Conservation (phyloP, 108 stramenopile species). For the Cylindrotheca fusiformis region DNA sequence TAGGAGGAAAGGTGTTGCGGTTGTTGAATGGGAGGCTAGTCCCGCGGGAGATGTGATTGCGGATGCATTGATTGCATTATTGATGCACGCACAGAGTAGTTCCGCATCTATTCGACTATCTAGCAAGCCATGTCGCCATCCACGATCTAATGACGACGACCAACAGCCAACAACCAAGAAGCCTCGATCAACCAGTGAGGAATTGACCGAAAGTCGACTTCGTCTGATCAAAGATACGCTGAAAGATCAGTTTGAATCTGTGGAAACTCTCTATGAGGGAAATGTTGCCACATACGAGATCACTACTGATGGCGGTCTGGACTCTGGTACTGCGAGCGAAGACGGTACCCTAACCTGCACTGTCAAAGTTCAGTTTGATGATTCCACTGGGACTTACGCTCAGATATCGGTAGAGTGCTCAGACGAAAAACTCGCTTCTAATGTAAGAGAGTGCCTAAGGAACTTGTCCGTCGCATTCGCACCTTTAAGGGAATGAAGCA, state of each 20-base stretch:
- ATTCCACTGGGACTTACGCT: constrained; percentile 36
- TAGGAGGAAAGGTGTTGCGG: constrained; percentile 60
- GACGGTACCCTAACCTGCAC: constrained; percentile 47
- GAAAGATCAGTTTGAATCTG: constrained; percentile 68
- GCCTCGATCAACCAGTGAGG: constrained; percentile 10
- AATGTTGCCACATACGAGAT: constrained; percentile 70
- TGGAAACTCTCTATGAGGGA: constrained; percentile 82
- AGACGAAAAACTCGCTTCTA: constrained; percentile 69
- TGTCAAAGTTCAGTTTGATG: constrained; percentile 67
- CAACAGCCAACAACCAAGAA: constrained; percentile 29
- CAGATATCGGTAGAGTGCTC: constrained; percentile 73
- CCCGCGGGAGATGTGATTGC: constrained; percentile 92
- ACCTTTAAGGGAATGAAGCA: too few relatives aligned
- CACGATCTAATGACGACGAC: constrained; percentile 32
- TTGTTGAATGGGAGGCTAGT: constrained; percentile 87
- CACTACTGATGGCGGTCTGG: constrained; percentile 56
- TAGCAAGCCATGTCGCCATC: constrained; percentile 81
- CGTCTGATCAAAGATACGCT: constrained; percentile 56
- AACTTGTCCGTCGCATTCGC: constrained; percentile 52
- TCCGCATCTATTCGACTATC: constrained; percentile 84
- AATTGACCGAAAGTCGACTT: constrained; percentile 42
- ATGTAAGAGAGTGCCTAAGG: constrained; percentile 71
- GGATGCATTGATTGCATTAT: constrained; percentile 86
- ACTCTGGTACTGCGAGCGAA: constrained; percentile 28
- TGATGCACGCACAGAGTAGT: constrained; percentile 91